Evolutionary conservation across 768 basidiomycete genomes (phyloP).

Genomic region (Pholiota molesta): DNA sequence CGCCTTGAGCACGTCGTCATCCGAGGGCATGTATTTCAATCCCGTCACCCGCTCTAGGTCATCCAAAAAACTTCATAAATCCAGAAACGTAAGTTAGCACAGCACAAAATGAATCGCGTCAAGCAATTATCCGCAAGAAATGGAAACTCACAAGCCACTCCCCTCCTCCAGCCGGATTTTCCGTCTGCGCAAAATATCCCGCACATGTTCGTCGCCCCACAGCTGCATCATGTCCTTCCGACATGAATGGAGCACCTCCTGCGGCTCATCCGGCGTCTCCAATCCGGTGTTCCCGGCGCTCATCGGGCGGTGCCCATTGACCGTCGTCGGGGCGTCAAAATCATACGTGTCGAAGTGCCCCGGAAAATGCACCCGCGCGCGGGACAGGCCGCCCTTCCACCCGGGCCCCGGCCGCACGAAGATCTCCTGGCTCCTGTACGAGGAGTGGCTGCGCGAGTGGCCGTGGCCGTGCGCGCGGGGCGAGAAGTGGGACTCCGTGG

Average conservation of each 20-base stretch:
- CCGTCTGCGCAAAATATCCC: slow-evolving; percentile 53
- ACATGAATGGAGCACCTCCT: slow-evolving; percentile 60
- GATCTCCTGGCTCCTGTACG: slow-evolving; percentile 49
- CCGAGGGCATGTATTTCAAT: slow-evolving; percentile 65
- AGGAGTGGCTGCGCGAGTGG: slow-evolving; percentile 23
- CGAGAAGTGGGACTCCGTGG: slow-evolving; percentile 23
- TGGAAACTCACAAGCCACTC: slow-evolving; percentile 70
- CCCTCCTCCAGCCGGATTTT: slow-evolving; percentile 71
- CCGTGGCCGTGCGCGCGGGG: slow-evolving; percentile 14
- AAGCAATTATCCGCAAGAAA: slow-evolving; percentile 11
- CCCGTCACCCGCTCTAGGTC: slow-evolving; percentile 68
- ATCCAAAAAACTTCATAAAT: slow-evolving; percentile 61
- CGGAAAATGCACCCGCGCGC: slow-evolving; percentile 38
- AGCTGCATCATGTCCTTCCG: slow-evolving; percentile 65
- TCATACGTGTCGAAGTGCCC: slow-evolving; percentile 22
- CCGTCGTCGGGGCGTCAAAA: slow-evolving; percentile 12
- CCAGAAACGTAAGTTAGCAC: neutral
- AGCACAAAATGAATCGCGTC: neutral
- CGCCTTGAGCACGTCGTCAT: slow-evolving; percentile 79
- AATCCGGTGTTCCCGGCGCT: slow-evolving; percentile 49
- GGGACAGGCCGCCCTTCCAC: slow-evolving; percentile 65
- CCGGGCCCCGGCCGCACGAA: slow-evolving; percentile 66
- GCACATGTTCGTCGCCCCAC: slow-evolving; percentile 67
- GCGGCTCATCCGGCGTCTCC: slow-evolving; percentile 59
- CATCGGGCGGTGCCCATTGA: slow-evolving; percentile 34